Evolutionary conservation across 75 land plant genomes (phyloP).

Genomic region (Pseudotsuga menziesii): DNA sequence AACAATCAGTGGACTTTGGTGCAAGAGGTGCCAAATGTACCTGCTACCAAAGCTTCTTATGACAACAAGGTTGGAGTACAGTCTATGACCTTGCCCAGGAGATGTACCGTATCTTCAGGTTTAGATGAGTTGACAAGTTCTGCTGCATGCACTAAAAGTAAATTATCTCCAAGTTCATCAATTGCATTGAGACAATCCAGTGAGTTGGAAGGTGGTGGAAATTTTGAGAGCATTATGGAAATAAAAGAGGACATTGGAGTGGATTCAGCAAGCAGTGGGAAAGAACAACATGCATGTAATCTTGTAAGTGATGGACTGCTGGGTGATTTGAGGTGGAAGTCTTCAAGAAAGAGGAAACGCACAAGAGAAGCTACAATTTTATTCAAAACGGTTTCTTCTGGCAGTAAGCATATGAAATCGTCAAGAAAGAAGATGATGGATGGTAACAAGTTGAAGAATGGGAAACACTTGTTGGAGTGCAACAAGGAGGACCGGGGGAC

Average conservation of each 20-base stretch:
- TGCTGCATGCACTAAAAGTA: background rate
- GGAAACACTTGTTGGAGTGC: background rate
- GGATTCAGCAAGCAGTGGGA: background rate
- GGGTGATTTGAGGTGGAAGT: conserved; percentile 39
- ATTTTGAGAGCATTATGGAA: background rate
- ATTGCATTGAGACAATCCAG: background rate
- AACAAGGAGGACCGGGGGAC: background rate
- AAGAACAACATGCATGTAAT: conserved; percentile 6
- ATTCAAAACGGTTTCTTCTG: background rate
- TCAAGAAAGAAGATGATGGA: background rate
- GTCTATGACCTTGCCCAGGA: background rate
- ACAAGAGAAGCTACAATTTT: conserved; percentile 7
- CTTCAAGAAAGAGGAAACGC: conserved; percentile 40
- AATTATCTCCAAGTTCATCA: background rate
- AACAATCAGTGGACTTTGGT: conserved; percentile 50
- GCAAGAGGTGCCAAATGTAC: conserved; percentile 35
- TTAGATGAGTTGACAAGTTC: background rate
- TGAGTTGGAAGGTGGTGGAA: background rate
- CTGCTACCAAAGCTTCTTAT: conserved; percentile 2
- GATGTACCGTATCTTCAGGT: background rate
- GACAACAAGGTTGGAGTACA: background rate
- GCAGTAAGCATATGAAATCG: background rate
- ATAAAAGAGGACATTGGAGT: background rate
- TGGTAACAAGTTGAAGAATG: background rate
- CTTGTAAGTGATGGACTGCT: conserved; percentile 29